Evolutionary conservation across 257 asterid genomes (phyloP).

Genomic region (Ophiorrhiza pumila): DNA sequence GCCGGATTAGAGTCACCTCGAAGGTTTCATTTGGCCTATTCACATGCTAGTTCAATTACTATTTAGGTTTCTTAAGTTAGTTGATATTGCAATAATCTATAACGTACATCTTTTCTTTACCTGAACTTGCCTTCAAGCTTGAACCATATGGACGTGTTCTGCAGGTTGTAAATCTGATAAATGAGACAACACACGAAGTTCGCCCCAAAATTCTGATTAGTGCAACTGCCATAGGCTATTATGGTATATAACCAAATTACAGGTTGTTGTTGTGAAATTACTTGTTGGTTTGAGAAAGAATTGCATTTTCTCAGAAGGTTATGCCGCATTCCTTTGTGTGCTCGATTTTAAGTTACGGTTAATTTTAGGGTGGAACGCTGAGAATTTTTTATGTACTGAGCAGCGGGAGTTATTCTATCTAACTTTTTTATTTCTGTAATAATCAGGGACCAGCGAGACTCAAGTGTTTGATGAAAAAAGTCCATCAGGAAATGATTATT

Average conservation of each 20-base stretch:
- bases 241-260: constrained; percentile 46
- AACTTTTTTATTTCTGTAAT: constrained; percentile 13
- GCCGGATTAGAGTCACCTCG: constrained; percentile 81
- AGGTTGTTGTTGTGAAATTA: neutral
- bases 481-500: constrained; percentile 84
- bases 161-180: constrained; percentile 73
- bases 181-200: constrained; percentile 43
- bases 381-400: neutral
- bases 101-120: neutral
- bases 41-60: neutral
- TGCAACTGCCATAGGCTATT: constrained; percentile 94
- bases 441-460: constrained; percentile 74
- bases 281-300: neutral
- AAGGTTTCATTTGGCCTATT: constrained; percentile 41
- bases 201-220: constrained; percentile 81
- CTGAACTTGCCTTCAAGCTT: constrained; percentile 7
- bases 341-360: neutral
- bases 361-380: neutral
- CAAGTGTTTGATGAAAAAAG: constrained; percentile 80
- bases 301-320: neutral
- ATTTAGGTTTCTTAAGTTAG: neutral
- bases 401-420: neutral
- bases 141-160: constrained; percentile 13
- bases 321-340: neutral
- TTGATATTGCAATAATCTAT: neutral